Conservation (phyloP, 768 basidiomycete species). For the Lentinula edodes region DNA sequence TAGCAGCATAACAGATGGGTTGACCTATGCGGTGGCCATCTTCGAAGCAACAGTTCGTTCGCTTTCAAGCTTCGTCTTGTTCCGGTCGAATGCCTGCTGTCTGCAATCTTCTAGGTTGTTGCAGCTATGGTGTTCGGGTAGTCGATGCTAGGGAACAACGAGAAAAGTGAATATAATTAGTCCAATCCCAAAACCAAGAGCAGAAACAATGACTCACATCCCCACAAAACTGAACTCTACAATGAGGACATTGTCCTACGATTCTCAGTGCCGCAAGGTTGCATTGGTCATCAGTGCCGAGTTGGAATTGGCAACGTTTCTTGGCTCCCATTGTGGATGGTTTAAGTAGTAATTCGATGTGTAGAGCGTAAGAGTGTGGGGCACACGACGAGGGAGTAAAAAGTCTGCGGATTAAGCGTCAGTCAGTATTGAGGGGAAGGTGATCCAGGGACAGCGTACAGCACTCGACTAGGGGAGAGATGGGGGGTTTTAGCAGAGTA, state of each 20-base stretch:
- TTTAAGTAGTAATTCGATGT: constrained; percentile 4
- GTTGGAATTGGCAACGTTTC: constrained; percentile 79
- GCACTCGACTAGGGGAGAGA: background rate
- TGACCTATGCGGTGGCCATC: constrained; percentile 66
- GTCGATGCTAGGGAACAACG: constrained; percentile 56
- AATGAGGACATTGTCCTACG: constrained; percentile 82
- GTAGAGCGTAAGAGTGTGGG: background rate
- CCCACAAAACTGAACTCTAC: constrained; percentile 72
- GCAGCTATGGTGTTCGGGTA: constrained; percentile 87
- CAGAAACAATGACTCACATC: constrained; percentile 41
- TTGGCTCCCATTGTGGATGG: constrained; percentile 61
- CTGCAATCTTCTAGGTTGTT: constrained; percentile 78
- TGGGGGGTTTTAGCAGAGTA: background rate
- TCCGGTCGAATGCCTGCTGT: constrained; percentile 82
- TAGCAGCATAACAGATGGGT: background rate
- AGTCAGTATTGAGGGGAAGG: too few species aligned
- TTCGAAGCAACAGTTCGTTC: constrained; percentile 84
- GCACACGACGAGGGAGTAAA: background rate
- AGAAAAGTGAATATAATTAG: constrained; percentile 14
- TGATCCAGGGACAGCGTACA: background rate
- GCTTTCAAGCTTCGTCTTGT: constrained; percentile 83
- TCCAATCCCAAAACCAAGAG: constrained; percentile 4
- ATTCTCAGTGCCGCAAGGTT: constrained; percentile 77
- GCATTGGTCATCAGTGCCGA: constrained; percentile 51
- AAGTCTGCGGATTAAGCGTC: background rate